Conservation (phyloP, 768 basidiomycete genomes). For the Lentinula aciculospora region DNA sequence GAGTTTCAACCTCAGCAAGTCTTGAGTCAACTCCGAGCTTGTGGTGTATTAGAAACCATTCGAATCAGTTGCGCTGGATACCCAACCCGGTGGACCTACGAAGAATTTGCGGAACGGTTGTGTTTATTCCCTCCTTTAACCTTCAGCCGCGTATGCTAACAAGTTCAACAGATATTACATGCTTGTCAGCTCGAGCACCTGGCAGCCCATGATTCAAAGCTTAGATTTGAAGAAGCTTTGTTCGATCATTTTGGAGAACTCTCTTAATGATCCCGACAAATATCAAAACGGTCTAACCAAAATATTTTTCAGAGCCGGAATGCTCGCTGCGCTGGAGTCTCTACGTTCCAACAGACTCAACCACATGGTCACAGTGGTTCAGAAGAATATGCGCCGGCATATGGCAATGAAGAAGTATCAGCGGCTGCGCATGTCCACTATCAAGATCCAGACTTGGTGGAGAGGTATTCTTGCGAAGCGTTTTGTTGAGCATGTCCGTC, state of each 20-base stretch:
- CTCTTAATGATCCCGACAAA: constrained; percentile 91
- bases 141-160: constrained; percentile 5
- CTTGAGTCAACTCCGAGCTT: constrained; percentile 89
- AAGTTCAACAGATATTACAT: constrained; percentile 79
- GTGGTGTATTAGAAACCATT: constrained; percentile 98
- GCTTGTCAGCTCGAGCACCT: constrained; percentile 82
- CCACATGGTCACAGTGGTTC: constrained; percentile 88
- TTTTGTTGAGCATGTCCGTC: constrained; percentile 64
- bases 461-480: constrained; percentile 75
- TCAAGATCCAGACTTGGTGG: constrained; percentile 94
- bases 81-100: constrained; percentile 96
- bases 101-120: constrained; percentile 96
- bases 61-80: constrained; percentile 98
- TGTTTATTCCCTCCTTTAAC: constrained; percentile 16
- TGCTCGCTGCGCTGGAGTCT: constrained; percentile 93
- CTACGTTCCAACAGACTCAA: constrained; percentile 86
- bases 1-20: constrained; percentile 96
- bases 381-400: constrained; percentile 92
- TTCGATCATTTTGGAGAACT: constrained; percentile 74
- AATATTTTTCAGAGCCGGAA: constrained; percentile 98
- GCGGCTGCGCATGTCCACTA: constrained; percentile 62
- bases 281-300: constrained; percentile 96
- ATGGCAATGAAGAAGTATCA: constrained; percentile 82
- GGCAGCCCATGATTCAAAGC: constrained; percentile 81
- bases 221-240: constrained; percentile 80